Evolutionary conservation across 2,329 filamentous ascomycete species (phyloP).

Genomic region (Biscogniauxia mediterranea): DNA sequence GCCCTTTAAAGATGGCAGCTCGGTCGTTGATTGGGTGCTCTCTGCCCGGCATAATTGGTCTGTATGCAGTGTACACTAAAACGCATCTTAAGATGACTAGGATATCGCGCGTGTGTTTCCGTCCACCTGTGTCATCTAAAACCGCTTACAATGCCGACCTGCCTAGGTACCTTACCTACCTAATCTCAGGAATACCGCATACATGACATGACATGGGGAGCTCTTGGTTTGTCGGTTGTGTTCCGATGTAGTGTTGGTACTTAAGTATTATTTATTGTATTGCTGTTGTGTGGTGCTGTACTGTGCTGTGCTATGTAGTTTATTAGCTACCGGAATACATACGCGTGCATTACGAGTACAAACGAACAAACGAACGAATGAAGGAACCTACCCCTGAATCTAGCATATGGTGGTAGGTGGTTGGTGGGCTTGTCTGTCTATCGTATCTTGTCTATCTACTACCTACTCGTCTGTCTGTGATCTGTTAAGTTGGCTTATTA

Average conservation of each 20-base stretch:
- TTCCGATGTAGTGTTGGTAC: no score
- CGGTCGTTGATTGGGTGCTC: conserved; percentile 9
- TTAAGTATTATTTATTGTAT: no score
- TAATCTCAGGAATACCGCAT: no score
- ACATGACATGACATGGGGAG: no score
- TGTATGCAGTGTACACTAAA: no score
- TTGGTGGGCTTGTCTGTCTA: not conserved
- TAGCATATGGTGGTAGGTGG: not conserved
- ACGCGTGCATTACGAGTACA: not conserved
- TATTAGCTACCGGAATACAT: not conserved
- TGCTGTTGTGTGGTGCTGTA: no score
- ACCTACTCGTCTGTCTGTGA: not conserved
- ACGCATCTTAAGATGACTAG: not conserved
- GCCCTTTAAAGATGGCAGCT: conserved; percentile 6
- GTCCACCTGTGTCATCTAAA: not conserved
- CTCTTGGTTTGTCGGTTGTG: no score
- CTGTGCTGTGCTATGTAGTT: no score
- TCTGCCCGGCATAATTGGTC: conserved; percentile 1
- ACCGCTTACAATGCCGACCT: no score
- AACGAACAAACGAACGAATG: no score
- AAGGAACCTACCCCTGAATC: not conserved
- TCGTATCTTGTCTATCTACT: no score
- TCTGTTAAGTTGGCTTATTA: not conserved
- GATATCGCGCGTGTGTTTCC: not conserved
- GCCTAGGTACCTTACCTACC: no score